Conservation (phyloP, 2,329 filamentous ascomycete species). For the Xylariaceae sp. region DNA sequence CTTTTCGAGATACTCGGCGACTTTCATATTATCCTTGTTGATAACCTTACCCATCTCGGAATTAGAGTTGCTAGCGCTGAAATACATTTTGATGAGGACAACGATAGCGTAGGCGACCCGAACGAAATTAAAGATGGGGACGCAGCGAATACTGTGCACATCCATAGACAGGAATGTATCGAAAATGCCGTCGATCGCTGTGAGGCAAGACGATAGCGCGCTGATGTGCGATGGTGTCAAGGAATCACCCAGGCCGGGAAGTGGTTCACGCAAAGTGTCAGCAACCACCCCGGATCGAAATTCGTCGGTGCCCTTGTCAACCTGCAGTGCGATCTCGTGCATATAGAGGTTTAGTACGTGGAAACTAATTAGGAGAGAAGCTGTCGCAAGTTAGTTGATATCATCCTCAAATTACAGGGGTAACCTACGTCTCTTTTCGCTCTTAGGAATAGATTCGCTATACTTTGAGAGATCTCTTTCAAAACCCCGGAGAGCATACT, state of each 20-base stretch:
- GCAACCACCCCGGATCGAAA: conserved; percentile 47
- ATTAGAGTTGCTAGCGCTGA: conserved; percentile 64
- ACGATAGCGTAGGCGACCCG: conserved; percentile 73
- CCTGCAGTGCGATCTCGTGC: conserved; percentile 74
- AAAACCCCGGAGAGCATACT: conserved; percentile 66
- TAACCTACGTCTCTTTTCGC: conserved; percentile 58
- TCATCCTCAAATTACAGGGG: conserved; percentile 3
- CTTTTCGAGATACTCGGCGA: conserved; percentile 67
- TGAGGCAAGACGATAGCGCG: conserved; percentile 67
- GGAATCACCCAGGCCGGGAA: conserved; percentile 42
- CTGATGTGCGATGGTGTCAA: conserved; percentile 64
- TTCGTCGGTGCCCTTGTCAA: conserved; percentile 59
- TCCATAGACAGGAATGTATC: conserved; percentile 67
- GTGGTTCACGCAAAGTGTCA: conserved; percentile 47
- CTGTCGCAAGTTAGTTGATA: conserved; percentile 42
- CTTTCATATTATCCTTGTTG: conserved; percentile 66
- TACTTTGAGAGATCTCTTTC: conserved; percentile 67
- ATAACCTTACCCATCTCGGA: conserved; percentile 73
- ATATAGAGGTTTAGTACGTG: conserved; percentile 71
- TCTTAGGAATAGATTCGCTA: conserved; percentile 53
- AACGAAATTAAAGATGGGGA: conserved; percentile 73
- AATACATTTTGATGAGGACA: conserved; percentile 74
- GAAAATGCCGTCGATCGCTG: conserved; percentile 67
- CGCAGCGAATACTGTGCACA: conserved; percentile 58
- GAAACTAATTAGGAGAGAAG: conserved; percentile 65